Evolutionary conservation across 192 early-diverging fungal species (phyloP), one percentile per base, ranked within the genome.

Genomic region (Podila horticola): DNA sequence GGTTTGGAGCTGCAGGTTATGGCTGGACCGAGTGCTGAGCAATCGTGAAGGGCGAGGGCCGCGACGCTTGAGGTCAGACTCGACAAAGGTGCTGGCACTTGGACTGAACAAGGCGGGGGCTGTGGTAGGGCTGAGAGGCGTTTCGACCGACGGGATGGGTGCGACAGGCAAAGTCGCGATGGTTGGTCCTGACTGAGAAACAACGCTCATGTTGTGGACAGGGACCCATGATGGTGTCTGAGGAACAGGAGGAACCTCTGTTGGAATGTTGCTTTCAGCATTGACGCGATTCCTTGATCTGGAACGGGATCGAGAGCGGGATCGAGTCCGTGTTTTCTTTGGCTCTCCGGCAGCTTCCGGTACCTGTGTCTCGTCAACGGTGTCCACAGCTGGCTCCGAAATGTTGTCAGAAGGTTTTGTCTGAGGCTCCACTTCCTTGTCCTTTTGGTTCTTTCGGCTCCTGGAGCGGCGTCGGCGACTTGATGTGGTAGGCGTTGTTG

Each of bases 191-290:
- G 52, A 52, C 34, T 36, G 34, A 28, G 73, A 58, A n/a, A 67
- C 49, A 2, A 79, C 36, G 20, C 26, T 67, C 75, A 79, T 72
- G 51, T 72, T 79, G 30, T 79, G 76, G 3, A 60, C 45, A 61
- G 77, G 70, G 7, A 81, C 77, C 77, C 77, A 81, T 0, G 77
- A 81, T 0, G 77, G 77, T 12, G 77, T 81, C 63, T 73, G 71
- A 19, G 77, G 77, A 3, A 81, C 77, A 26, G 77, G 77, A 13
- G 77, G 77, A 2, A 81, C 71, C 28, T 73, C 71, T 17, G 63
- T 73, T 5, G 77, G 73, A 5, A 55, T 22, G 22, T 61, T 64
- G 50, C 69, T 81, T 20, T 72, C 75, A 4, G 66, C 75, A 64
- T 72, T 64, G n/a, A 60, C 58, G 17, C 66, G 75, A 24, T 51